phyloP scores from a whole-genome alignment of 2,329 filamentous ascomycete species.

The Fusarium sp. region DNA sequence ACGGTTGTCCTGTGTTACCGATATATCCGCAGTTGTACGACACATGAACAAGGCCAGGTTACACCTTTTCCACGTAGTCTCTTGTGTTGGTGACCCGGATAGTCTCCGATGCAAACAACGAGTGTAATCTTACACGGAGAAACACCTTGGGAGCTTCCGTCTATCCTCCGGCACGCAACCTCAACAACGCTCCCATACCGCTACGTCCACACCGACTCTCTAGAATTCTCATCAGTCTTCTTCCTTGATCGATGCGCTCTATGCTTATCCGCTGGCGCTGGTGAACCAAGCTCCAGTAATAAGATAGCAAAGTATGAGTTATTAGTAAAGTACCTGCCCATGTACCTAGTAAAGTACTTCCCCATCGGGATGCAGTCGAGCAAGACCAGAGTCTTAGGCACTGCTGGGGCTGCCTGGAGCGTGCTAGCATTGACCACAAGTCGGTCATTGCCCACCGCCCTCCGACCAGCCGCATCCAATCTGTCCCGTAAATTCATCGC shows the following conservation, averaged over 20 bases:
- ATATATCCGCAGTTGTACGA: slow-evolving; percentile 1
- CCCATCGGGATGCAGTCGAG: slow-evolving; percentile 15
- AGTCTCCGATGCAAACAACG: neutral
- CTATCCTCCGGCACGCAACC: neutral
- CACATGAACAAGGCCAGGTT: neutral
- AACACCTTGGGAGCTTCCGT: neutral
- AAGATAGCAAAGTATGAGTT: slow-evolving; percentile 24
- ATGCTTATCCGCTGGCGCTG: slow-evolving; percentile 31
- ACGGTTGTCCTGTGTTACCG: slow-evolving; percentile 12
- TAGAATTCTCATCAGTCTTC: neutral
- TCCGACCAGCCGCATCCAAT: slow-evolving; percentile 32
- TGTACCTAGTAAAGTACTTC: slow-evolving; percentile 18
- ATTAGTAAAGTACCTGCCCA: slow-evolving; percentile 21
- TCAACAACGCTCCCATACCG: neutral
- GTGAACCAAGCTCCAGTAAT: slow-evolving; percentile 21
- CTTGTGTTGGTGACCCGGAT: neutral
- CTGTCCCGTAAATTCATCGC: slow-evolving; percentile 26
- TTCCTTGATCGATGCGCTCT: slow-evolving; percentile 16
- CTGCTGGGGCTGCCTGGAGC: slow-evolving; percentile 29
- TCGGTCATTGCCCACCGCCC: slow-evolving; percentile 33
- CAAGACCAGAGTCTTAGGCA: slow-evolving; percentile 33
- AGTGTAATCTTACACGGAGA: neutral
- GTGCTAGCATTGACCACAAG: slow-evolving; percentile 42
- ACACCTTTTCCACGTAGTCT: neutral
- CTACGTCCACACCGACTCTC: slow-evolving; percentile 15